Conservation (phyloP, 352 stramenopile species). For the Globisporangium carolinianum region DNA sequence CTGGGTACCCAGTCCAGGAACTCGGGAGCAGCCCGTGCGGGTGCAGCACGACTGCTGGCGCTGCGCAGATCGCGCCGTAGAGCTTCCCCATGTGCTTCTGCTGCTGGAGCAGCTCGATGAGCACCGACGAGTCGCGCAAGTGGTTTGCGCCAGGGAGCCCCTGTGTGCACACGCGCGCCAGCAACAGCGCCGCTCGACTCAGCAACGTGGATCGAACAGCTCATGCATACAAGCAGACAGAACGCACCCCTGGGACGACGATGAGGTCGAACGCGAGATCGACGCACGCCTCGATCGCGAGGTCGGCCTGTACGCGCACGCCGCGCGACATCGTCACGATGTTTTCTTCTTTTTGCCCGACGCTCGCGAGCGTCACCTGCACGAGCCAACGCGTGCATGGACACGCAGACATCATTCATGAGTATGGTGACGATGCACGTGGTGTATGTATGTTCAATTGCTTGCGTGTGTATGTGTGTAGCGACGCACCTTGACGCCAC, state of each 20-base stretch:
- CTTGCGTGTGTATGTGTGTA: too few relatives aligned
- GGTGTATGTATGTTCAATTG: too few relatives aligned
- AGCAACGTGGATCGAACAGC: not conserved
- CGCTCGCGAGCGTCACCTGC: slow-evolving; percentile 53
- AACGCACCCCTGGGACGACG: slow-evolving; percentile 49
- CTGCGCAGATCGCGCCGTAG: slow-evolving; percentile 74
- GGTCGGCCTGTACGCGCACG: slow-evolving; percentile 60
- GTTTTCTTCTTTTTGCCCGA: slow-evolving; percentile 49
- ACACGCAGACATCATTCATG: too few relatives aligned
- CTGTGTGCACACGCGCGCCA: slow-evolving; percentile 13
- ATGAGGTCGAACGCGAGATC: slow-evolving; percentile 59
- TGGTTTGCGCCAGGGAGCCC: slow-evolving; percentile 61
- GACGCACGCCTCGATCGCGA: slow-evolving; percentile 53
- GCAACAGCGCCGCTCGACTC: not conserved
- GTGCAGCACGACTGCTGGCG: slow-evolving; percentile 64
- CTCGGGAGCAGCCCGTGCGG: slow-evolving; percentile 49
- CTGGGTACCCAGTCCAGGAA: slow-evolving; percentile 56
- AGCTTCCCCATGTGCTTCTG: slow-evolving; percentile 57
- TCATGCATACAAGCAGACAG: not conserved
- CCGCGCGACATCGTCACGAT: slow-evolving; percentile 72
- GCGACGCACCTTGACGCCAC: slow-evolving; percentile 32
- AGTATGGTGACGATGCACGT: too few relatives aligned
- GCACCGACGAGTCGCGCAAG: slow-evolving; percentile 53
- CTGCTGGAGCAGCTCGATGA: slow-evolving; percentile 50
- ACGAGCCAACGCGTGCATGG: not conserved